Conservation (phyloP, 306 rosid genomes). For the Senna siamea region DNA sequence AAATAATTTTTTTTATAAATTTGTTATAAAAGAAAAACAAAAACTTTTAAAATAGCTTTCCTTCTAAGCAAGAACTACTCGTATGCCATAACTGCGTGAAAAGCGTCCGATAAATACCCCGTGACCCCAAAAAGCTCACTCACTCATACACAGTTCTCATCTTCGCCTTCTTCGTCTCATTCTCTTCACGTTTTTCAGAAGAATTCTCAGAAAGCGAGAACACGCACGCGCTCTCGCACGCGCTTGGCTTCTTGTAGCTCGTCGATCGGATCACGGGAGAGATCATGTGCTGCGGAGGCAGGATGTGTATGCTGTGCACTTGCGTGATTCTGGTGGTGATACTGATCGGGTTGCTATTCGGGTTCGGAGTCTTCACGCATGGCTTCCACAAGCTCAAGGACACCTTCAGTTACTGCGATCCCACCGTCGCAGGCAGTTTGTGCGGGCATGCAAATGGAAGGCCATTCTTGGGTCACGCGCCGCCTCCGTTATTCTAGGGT, state of each 20-base stretch:
- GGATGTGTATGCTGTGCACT: constrained; percentile 71
- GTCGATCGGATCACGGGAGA: neutral
- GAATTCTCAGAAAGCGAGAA: neutral
- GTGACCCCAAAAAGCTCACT: neutral
- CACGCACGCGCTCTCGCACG: neutral
- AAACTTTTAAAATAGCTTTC: constrained; percentile 40
- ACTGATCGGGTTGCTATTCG: constrained; percentile 61
- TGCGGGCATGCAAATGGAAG: constrained; percentile 40
- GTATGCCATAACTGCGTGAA: neutral
- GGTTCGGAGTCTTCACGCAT: constrained; percentile 80
- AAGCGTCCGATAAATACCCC: neutral
- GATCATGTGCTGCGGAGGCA: constrained; percentile 64
- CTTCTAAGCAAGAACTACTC: constrained; percentile 48
- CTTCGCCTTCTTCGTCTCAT: neutral
- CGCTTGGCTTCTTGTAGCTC: neutral
- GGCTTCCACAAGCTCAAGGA: constrained; percentile 75
- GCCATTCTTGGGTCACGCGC: constrained; percentile 57
- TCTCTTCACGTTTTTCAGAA: neutral
- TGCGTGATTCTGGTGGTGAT: constrained; percentile 63
- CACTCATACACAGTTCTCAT: neutral
- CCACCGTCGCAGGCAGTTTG: constrained; percentile 32
- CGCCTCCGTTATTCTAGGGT: constrained; percentile 46
- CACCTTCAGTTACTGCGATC: constrained; percentile 53
- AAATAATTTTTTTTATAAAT: no score
- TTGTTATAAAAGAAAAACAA: no score